Evolutionary conservation across 129 eudicot species (phyloP), one percentile per base, ranked within the genome.

Genomic region (Smallanthus sonchifolius): DNA sequence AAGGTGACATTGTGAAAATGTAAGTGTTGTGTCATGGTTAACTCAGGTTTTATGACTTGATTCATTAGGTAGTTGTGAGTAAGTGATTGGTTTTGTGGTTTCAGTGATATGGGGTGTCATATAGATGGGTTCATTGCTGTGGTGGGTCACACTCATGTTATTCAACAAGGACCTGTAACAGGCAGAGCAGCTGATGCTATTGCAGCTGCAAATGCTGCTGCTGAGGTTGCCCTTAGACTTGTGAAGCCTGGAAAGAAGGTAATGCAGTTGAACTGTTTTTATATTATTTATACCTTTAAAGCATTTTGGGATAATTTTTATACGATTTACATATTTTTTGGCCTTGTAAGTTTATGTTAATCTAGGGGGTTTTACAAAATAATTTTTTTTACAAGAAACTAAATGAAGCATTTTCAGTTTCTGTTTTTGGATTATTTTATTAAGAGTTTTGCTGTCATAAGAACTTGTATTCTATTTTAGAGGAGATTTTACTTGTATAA

Each of bases 121-220:
- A 88, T 94, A 10, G 97, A 94, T 74, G 98, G 97, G 15, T 94
- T 94, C 77, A 90, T 94, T 69, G 93, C 97, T 62, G 89, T 87
- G 72, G 93, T 94, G 76, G 98, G 80, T 11, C 97, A 94, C 71
- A 95, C 99, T 13, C 97, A 88, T 79, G 94, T 82, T 15, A 87
- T 95, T 71, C 96, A 88, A 75, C 80, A 85, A 49, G 94, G 97
- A 7, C 89, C 97, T 19, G 86, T 91, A 7, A 94, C 99, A 13
- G 99, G 97, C n/a, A 85, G 88, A 71, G 87, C 88, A 55, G 97
- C 99, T 35, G 96, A 94, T 86, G 97, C 81, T 11, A 88, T 94
- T 80, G 96, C 96, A 8, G 98, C 98, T n/a, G 97, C 96, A n/a
- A 94, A 91, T 82, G 85, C 93, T 34, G 98, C 98, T 77, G 98